Conservation (phyloP, 176 grass and related monocot genomes). For the Bothriochloa decipiens region DNA sequence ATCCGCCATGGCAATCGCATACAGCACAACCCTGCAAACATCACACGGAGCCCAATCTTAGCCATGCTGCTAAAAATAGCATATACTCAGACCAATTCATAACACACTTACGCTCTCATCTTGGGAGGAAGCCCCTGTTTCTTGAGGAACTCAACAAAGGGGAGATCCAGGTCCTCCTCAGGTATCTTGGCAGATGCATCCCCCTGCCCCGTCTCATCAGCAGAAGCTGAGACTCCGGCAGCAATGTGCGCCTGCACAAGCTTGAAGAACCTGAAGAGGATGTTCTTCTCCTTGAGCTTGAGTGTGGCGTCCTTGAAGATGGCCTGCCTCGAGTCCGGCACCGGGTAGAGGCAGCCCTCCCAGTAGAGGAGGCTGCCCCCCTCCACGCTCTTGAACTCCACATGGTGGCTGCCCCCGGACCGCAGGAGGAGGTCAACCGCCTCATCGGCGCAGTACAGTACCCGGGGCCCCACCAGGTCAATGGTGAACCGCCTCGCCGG, state of each 20-base stretch:
- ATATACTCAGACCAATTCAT: conserved; percentile 10
- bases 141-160: conserved; percentile 81
- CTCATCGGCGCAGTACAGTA: conserved; percentile 88
- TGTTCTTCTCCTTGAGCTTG: conserved; percentile 62
- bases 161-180: conserved; percentile 67
- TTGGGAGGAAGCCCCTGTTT: conserved; percentile 72
- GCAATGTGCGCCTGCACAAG: conserved; percentile 71
- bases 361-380: conserved; percentile 77
- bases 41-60: neutral
- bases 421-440: conserved; percentile 74
- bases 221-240: neutral
- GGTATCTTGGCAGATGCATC: conserved; percentile 53
- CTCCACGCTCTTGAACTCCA: conserved; percentile 91
- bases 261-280: conserved; percentile 75
- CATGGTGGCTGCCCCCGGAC: conserved; percentile 78
- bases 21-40: conserved; percentile 79
- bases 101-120: conserved; percentile 76
- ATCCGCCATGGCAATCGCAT: conserved; percentile 85
- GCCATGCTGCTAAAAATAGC: conserved; percentile 44
- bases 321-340: conserved; percentile 76
- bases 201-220: neutral
- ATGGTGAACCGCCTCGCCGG: conserved; percentile 56
- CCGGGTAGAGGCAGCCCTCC: conserved; percentile 69
- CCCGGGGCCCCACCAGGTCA: conserved; percentile 72
- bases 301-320: conserved; percentile 82